Percentiles rank a stretch among this genome's conserved stretches.
phyloP scores from a whole-genome alignment of 176 grass and related monocot species.

The Cenchrus americanus region DNA sequence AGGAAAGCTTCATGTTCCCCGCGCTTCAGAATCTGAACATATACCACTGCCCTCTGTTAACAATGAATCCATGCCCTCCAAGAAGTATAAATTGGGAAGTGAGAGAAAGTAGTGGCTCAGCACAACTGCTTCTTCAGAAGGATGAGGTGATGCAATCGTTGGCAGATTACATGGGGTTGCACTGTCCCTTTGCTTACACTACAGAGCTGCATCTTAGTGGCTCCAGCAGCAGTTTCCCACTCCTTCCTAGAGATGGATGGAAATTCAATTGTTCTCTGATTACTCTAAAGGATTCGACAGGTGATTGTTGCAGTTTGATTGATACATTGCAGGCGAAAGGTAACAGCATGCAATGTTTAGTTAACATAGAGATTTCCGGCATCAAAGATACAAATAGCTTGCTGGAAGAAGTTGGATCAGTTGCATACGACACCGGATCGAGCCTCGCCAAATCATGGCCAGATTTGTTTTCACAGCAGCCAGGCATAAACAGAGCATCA shows the following conservation, averaged over 20 bases:
- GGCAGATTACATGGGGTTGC: constrained; percentile 6
- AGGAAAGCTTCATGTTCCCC: background rate
- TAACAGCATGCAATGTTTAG: constrained; percentile 4
- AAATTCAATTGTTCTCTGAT: constrained; percentile 19
- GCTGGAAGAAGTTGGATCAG: background rate
- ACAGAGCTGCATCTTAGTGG: constrained; percentile 7
- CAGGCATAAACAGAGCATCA: background rate
- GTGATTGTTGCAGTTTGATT: constrained; percentile 2
- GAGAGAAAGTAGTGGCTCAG: background rate
- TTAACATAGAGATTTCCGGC: constrained; percentile 31
- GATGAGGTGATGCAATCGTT: background rate
- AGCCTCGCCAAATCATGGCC: constrained; percentile 3
- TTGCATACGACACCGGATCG: background rate
- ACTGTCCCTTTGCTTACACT: background rate
- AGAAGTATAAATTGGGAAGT: constrained; percentile 20
- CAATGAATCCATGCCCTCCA: constrained; percentile 4
- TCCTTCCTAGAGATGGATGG: background rate
- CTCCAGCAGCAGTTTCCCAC: constrained; percentile 3
- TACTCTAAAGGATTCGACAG: background rate
- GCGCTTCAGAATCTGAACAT: constrained; percentile 7
- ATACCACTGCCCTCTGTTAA: constrained; percentile 16
- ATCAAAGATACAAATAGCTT: background rate
- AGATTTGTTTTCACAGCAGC: background rate
- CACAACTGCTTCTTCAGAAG: background rate
- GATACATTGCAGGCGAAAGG: constrained; percentile 23